Conservation (phyloP, 2,329 filamentous ascomycete species). For the Volutella citrinella region DNA sequence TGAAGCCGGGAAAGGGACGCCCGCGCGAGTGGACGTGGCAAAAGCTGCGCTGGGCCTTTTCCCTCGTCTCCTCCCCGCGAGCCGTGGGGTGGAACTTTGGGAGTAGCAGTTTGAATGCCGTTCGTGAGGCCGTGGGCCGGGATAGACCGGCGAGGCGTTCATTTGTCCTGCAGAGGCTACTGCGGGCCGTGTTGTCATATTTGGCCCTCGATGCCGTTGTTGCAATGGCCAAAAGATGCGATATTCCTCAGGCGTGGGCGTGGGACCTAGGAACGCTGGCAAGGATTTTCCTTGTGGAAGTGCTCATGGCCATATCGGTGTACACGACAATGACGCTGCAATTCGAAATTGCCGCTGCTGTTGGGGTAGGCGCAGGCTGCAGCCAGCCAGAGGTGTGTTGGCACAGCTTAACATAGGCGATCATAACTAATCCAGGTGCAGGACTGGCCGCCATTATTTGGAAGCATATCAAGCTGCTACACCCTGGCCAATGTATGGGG, state of each 20-base stretch:
- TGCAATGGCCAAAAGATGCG: neutral
- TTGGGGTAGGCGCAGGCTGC: slow-evolving; percentile 2
- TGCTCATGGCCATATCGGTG: slow-evolving; percentile 6
- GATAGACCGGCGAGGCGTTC: neutral
- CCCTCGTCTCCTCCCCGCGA: slow-evolving; percentile 6
- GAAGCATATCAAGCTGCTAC: slow-evolving; percentile 5
- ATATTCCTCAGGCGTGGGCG: slow-evolving; percentile 1
- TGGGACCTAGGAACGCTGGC: slow-evolving; percentile 1
- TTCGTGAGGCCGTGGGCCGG: neutral
- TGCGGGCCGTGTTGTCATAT: slow-evolving; percentile 4
- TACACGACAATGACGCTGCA: slow-evolving; percentile 10
- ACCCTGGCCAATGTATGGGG: slow-evolving; percentile 14
- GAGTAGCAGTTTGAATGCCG: slow-evolving; percentile 3
- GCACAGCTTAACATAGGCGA: accelerated
- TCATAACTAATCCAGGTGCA: neutral
- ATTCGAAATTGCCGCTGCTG: slow-evolving; percentile 9
- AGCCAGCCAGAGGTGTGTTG: slow-evolving; percentile 6
- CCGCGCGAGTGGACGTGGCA: slow-evolving; percentile 5
- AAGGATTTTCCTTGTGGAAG: slow-evolving; percentile 1
- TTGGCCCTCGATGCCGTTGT: slow-evolving; percentile 6
- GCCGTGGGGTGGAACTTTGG: slow-evolving; percentile 14
- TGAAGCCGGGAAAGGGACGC: neutral
- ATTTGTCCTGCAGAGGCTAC: neutral
- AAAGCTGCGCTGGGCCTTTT: slow-evolving; percentile 10
- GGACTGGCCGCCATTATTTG: slow-evolving; percentile 15